Percentiles rank a stretch among this genome's conserved stretches.
Evolutionary conservation across 139 green algal species (phyloP).

Genomic region (Cymbomonas tetramitiformis): DNA sequence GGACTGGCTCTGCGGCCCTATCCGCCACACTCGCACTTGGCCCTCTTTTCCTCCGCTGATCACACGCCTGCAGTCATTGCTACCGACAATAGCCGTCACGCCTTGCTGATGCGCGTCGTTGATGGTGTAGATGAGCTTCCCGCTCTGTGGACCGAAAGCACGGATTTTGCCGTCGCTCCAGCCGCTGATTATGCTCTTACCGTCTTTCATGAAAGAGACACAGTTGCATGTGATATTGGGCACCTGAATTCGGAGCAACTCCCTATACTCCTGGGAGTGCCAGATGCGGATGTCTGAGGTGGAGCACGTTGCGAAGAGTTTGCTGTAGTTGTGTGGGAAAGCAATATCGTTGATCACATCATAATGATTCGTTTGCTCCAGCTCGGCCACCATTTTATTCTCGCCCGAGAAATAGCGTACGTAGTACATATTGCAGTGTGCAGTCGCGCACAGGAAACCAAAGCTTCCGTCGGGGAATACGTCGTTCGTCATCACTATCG

Average conservation of each 20-base stretch:
- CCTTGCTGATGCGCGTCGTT: slow-evolving; percentile 58
- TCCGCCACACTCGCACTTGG: slow-evolving; percentile 50
- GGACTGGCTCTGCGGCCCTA: slow-evolving; percentile 30
- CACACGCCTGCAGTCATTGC: slow-evolving; percentile 36
- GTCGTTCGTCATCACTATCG: slow-evolving; percentile 34
- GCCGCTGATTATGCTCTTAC: slow-evolving; percentile 46
- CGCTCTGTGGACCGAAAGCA: slow-evolving; percentile 58
- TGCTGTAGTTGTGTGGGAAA: slow-evolving; percentile 47
- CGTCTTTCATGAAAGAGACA: slow-evolving; percentile 52
- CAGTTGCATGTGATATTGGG: slow-evolving; percentile 64
- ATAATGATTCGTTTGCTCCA: slow-evolving; percentile 51
- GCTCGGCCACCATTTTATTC: slow-evolving; percentile 25
- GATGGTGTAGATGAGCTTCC: slow-evolving; percentile 63
- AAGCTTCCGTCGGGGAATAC: slow-evolving; percentile 18
- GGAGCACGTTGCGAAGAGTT: slow-evolving; percentile 56
- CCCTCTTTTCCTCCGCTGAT: slow-evolving; percentile 50
- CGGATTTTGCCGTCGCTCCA: slow-evolving; percentile 71
- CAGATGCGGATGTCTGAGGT: slow-evolving; percentile 56
- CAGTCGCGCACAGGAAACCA: slow-evolving; percentile 46
- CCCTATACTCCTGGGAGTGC: slow-evolving; percentile 50
- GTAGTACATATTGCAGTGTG: slow-evolving; percentile 52
- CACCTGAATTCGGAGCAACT: slow-evolving; percentile 54
- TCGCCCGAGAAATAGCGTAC: slow-evolving; percentile 27
- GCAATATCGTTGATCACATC: slow-evolving; percentile 49
- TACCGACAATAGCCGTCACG: slow-evolving; percentile 52